Percentiles rank a stretch among this genome's conserved stretches.
These are phyloP conservation scores for Lasiosphaeria hispida DNA, from an alignment of 495 filamentous ascomycete species.

Conservation along the genomic window DNA sequence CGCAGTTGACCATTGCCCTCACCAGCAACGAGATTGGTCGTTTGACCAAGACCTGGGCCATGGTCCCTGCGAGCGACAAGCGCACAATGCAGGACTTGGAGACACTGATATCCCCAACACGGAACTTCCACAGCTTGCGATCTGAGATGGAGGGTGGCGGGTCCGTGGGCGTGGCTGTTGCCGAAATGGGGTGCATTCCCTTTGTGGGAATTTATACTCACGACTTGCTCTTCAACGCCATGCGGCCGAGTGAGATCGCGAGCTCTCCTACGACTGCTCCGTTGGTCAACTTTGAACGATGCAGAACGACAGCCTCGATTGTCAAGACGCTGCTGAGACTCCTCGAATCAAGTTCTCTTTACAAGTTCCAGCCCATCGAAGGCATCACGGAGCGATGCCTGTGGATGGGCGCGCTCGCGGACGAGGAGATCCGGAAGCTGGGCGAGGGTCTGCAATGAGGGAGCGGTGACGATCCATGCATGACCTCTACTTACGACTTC, in stretches of 20 bases:
- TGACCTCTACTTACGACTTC: slow-evolving; percentile 1
- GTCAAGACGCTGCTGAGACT: slow-evolving; percentile 88
- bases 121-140: slow-evolving; percentile 87
- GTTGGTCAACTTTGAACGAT: slow-evolving; percentile 93
- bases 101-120: slow-evolving; percentile 75
- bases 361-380: slow-evolving; percentile 79
- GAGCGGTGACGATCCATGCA: slow-evolving; percentile 10
- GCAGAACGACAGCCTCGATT: slow-evolving; percentile 83
- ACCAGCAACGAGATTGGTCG: slow-evolving; percentile 77
- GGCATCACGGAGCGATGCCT: slow-evolving; percentile 87
- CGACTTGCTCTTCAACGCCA: slow-evolving; percentile 93
- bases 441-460: slow-evolving; percentile 41
- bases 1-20: slow-evolving; percentile 88
- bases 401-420: slow-evolving; percentile 87
- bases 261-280: slow-evolving; percentile 65
- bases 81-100: slow-evolving; percentile 78
- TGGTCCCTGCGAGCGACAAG: slow-evolving; percentile 68
- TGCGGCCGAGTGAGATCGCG: slow-evolving; percentile 72
- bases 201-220: slow-evolving; percentile 95
- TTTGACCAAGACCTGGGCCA: slow-evolving; percentile 75
- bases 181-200: slow-evolving; percentile 88
- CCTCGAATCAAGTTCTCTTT: slow-evolving; percentile 89
- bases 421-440: slow-evolving; percentile 69
- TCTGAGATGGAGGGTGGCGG: slow-evolving; percentile 80
- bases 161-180: slow-evolving; percentile 26